These are phyloP conservation scores for Massarina eburnea DNA, from an alignment of 2,329 filamentous ascomycete species.

Conservation along the genomic window DNA sequence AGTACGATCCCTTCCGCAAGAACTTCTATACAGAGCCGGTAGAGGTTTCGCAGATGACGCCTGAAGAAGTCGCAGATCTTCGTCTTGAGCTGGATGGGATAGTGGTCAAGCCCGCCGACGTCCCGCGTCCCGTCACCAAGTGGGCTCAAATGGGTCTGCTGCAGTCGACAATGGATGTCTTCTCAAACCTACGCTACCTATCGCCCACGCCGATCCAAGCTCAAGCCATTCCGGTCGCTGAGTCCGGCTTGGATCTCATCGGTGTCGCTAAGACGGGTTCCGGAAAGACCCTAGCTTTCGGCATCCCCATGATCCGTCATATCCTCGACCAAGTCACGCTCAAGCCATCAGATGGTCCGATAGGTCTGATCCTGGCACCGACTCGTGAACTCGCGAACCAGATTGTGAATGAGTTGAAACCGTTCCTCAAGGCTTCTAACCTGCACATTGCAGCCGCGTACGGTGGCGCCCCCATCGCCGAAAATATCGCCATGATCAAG, in stretches of 20 bases:
- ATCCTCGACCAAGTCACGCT: constrained; percentile 90
- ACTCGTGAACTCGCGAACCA: constrained; percentile 92
- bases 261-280: constrained; percentile 97
- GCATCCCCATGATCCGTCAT: constrained; percentile 96
- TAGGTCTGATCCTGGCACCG: constrained; percentile 88
- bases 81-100: constrained; percentile 91
- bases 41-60: constrained; percentile 79
- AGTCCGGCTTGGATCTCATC: constrained; percentile 94
- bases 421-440: constrained; percentile 84
- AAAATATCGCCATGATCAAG: constrained; percentile 96
- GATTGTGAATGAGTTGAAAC: constrained; percentile 92
- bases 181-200: constrained; percentile 79
- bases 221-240: constrained; percentile 90
- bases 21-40: constrained; percentile 92
- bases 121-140: constrained; percentile 91
- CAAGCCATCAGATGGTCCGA: constrained; percentile 81
- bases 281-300: constrained; percentile 93
- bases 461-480: constrained; percentile 92
- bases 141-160: constrained; percentile 95
- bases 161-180: constrained; percentile 81
- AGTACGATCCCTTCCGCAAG: constrained; percentile 85
- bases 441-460: constrained; percentile 90
- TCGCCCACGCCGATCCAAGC: constrained; percentile 92
- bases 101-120: constrained; percentile 74
- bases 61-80: constrained; percentile 79